Evolutionary conservation across 202 grass and related monocot species (phyloP).

Genomic region (Saccharum hybrid): DNA sequence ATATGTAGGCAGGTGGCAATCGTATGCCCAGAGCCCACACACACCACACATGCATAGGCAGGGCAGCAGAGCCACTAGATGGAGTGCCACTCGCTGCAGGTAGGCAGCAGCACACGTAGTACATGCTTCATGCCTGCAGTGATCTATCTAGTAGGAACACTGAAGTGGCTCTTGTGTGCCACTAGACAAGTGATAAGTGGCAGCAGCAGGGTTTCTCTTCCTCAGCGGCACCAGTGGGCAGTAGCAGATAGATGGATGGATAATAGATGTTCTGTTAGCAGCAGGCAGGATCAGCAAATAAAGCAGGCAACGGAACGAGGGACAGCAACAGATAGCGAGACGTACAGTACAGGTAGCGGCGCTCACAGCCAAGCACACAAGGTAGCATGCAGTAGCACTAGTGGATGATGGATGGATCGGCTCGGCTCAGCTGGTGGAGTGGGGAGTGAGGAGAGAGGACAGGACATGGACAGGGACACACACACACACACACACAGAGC

Average conservation of each 20-base stretch:
- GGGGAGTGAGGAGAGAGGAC: too few relatives aligned
- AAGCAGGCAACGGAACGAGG: not conserved
- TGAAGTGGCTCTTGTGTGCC: conserved; percentile 26
- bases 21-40: too few relatives aligned
- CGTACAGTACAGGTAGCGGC: not conserved
- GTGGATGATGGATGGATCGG: not conserved
- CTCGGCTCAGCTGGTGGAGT: too few relatives aligned
- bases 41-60: conserved; percentile 22
- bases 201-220: not conserved
- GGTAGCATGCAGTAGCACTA: not conserved
- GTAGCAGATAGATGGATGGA: not conserved
- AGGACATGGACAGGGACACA: too few relatives aligned
- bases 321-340: conserved; percentile 25
- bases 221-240: conserved; percentile 16
- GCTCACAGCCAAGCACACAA: not conserved
- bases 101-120: too few relatives aligned
- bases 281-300: not conserved
- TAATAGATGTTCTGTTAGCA: not conserved
- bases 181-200: conserved; percentile 36
- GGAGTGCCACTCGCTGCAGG: too few relatives aligned
- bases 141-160: not conserved
- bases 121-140: not conserved
- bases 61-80: conserved; percentile 6
- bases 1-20: too few relatives aligned
- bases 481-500: too few relatives aligned